Conservation (phyloP, 1,284 basidiomycete genomes). For the Vanrija sp. region DNA sequence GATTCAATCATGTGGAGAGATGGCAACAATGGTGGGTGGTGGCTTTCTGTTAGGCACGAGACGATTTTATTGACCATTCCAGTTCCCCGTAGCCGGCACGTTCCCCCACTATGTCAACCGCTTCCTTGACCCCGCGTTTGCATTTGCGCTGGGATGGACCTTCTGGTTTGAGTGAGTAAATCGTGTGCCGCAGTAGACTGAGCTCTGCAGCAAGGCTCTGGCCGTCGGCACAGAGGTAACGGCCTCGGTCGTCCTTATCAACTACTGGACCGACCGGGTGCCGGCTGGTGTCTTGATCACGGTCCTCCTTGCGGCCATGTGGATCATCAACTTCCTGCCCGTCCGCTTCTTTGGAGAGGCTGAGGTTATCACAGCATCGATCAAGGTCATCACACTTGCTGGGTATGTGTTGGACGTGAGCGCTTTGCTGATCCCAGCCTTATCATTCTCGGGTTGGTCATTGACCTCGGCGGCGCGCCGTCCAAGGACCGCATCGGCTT, state of each 20-base stretch:
- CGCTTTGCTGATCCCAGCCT: conserved; percentile 16
- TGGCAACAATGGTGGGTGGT: conserved; percentile 40
- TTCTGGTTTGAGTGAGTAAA: conserved; percentile 69
- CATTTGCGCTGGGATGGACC: conserved; percentile 73
- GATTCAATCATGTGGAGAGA: conserved; percentile 49
- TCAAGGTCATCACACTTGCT: conserved; percentile 73
- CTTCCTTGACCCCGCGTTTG: conserved; percentile 62
- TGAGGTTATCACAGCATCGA: conserved; percentile 54
- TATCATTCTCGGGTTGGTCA: conserved; percentile 50
- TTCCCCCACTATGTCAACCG: conserved; percentile 44
- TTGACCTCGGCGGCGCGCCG: conserved; percentile 44
- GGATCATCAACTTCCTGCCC: conserved; percentile 45
- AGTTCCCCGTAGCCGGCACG: conserved; percentile 42
- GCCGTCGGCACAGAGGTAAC: conserved; percentile 59
- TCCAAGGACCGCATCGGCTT: conserved; percentile 47
- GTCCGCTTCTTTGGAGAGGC: conserved; percentile 40
- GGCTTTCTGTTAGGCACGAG: too few species aligned
- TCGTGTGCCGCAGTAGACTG: conserved; percentile 38
- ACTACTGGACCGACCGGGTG: conserved; percentile 58
- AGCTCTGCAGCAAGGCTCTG: background rate
- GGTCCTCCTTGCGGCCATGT: conserved; percentile 28
- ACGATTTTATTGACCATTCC: too few species aligned
- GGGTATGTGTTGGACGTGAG: conserved; percentile 52
- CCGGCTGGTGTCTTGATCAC: conserved; percentile 19
- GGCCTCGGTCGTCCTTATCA: conserved; percentile 70